Base-by-base conservation (phyloP, 257 asterid genomes). In the Solanum corneliomulleri region DNA sequence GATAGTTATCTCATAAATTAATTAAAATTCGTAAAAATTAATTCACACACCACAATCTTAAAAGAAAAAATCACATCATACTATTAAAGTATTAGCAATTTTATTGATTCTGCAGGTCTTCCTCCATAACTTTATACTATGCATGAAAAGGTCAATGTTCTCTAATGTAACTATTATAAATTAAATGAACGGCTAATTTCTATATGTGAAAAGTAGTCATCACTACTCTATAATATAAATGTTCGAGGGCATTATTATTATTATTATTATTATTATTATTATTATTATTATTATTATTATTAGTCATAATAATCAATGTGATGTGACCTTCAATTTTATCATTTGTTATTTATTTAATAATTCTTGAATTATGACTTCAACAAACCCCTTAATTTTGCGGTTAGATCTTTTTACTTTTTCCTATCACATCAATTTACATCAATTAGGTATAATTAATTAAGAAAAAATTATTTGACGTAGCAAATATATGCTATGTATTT, bases 311-410 rank as follows among this genome's bases (percentile, higher is more conserved):
- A 84, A 90, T 89, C 87, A 60, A 27, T 15, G 35, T 85, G 90
- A 92, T 86, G 89, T 89, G 90, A 88, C 89, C 42, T 74, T 62
- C 31, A 20, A 75, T 39, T 18, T 14, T 52, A 86, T 52, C 80
- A 41, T 76, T 89, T 56, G 31, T 82, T 88, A 84, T 77, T 49
- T 2, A 49, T 49, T 49, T 56, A 85, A 3, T 44, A 68, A 35
- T 47, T 45, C 27, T 56, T 29, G 16, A 9, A 33, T 64, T 47
- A 84, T 76, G 82, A 76, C 49, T 74, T 83, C 81, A 66, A 88
- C 88, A 45, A 88, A 71, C 64, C 27, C 84, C 25, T 56, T 52
- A 21, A 42, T 16, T 9, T 82, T 86, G 77, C 85, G 44, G 77
- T 82, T 82, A 45, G 29, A 6, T 75, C 21, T 25, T 41, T 75